phyloP scores from a whole-genome alignment of 176 grass and related monocot species.

The Oryza glumipatula region DNA sequence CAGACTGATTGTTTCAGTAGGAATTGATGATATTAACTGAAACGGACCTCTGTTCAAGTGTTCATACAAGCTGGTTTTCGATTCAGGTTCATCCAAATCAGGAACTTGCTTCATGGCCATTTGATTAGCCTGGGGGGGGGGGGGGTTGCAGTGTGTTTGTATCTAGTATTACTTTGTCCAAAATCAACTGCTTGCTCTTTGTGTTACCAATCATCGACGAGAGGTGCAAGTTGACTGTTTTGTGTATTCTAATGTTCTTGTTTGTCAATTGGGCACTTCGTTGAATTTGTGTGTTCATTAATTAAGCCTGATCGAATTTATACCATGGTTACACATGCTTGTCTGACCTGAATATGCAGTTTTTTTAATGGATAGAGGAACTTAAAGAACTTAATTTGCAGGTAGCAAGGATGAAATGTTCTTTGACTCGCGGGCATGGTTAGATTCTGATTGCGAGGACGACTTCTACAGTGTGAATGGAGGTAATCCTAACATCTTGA shows the following conservation, averaged over 20 bases:
- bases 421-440: constrained; percentile 77
- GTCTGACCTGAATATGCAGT: background rate
- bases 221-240: background rate
- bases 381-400: constrained; percentile 47
- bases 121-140: background rate
- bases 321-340: background rate
- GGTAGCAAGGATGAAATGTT: constrained; percentile 87
- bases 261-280: background rate
- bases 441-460: constrained; percentile 93
- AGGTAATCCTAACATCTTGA: constrained; percentile 53
- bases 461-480: constrained; percentile 98
- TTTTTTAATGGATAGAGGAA: background rate
- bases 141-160: background rate
- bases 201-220: background rate
- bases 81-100: constrained; percentile 9
- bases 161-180: background rate
- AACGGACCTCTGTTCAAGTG: background rate
- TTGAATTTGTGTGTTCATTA: constrained; percentile 16
- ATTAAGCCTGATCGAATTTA: background rate
- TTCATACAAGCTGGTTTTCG: background rate
- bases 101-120: constrained; percentile 19
- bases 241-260: background rate
- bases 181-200: constrained; percentile 28
- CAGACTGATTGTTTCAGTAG: background rate
- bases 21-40: constrained; percentile 1